Percentiles rank a stretch among this genome's conserved stretches.
phyloP scores from a whole-genome alignment of 257 asterid genomes.

The Paulownia fortunei region DNA sequence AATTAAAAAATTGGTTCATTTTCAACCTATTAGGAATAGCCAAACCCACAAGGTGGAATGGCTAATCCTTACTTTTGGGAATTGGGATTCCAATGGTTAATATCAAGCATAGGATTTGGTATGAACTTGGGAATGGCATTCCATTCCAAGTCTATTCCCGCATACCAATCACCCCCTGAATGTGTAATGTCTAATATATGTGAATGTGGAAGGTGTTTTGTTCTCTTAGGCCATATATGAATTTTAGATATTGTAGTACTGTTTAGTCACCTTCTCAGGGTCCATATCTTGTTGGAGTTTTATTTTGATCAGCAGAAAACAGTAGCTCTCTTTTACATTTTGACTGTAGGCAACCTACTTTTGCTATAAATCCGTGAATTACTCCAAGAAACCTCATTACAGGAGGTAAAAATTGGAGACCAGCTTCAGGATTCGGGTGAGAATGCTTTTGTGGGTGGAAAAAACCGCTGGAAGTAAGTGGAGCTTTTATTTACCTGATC shows the following conservation, averaged over 20 bases:
- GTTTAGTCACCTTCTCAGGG: background rate
- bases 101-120: too few species aligned
- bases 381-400: constrained; percentile 30
- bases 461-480: constrained; percentile 95
- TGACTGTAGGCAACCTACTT: background rate
- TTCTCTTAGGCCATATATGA: background rate
- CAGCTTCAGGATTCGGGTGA: constrained; percentile 84
- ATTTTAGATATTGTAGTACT: background rate
- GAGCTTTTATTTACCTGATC: constrained; percentile 18
- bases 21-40: too few species aligned
- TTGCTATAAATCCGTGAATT: background rate
- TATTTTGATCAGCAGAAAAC: background rate
- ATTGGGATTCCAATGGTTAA: too few species aligned
- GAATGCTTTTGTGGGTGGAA: constrained; percentile 92
- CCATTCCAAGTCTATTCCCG: too few species aligned
- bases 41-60: too few species aligned
- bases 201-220: background rate
- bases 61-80: too few species aligned
- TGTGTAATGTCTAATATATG: background rate
- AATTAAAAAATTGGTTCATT: too few species aligned
- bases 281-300: background rate
- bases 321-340: background rate
- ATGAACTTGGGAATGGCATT: too few species aligned
- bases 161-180: too few species aligned
- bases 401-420: constrained; percentile 93